Base-by-base conservation (phyloP, 2,329 filamentous ascomycete genomes). In the Paradendryphiella salina region DNA sequence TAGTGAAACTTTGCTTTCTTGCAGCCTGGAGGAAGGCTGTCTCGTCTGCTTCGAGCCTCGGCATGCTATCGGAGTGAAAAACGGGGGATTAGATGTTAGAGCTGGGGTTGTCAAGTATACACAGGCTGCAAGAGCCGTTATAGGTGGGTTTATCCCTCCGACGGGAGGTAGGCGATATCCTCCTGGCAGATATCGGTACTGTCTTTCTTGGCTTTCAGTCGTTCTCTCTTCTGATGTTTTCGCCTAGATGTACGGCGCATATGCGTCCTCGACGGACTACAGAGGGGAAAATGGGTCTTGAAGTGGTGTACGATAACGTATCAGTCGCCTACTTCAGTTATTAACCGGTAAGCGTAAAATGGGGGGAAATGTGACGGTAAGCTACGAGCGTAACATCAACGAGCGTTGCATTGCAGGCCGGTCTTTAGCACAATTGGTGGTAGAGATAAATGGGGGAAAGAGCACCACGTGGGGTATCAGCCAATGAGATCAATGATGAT, bases 401-500 rank as follows among this genome's bases (percentile, higher is more conserved):
- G n/a, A 32, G 43, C 23, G 66, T 67, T 60, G 55, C 61, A 67
- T 63, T 57, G 61, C 56, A 62, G 52, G 37, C 26, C n/a, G 36
- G 20, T 26, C 29, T 35, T 9, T 28, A 46, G 21, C 14, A n/a
- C 36, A 11, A 47, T 41, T 47, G 45, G 45, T 33, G 14, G 49
- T 51, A 32, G 15, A 23, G 28, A 50, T 47, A n/a, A n/a, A n/a
- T n/a, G n/a, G 37, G 28, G 52, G 33, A 41, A 29, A 37, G 48
- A 31, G 37, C 14, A 40, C 44, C 43, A 43, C 54, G 62, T 60
- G 62, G 60, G 59, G 38, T 43, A 38, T 46, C 14, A 34, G 35
- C 59, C 57, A 63, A 58, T 62, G 31, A 63, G 42, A 57, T 52
- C 35, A 55, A 38, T 41, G 57, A 51, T 66, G 61, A 69, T 65